Conservation (phyloP, 1,284 basidiomycete genomes). For the Trichosporon inkin region DNA sequence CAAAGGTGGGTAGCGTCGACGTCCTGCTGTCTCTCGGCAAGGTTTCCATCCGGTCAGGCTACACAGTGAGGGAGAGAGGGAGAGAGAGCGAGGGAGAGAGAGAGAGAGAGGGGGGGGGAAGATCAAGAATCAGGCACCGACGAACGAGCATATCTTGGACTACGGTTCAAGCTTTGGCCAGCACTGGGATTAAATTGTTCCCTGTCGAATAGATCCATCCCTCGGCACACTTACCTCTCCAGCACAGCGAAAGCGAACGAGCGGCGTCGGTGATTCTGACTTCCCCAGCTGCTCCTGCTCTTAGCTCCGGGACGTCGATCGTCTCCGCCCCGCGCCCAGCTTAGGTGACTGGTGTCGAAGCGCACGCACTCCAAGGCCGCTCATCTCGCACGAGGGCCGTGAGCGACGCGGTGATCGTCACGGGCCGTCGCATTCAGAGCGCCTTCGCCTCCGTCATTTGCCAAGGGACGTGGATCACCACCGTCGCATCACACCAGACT, state of each 20-base stretch:
- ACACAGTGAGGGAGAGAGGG: too few relatives aligned
- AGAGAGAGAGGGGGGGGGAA: too few relatives aligned
- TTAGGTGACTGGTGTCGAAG: neutral
- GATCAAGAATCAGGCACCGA: slow-evolving; percentile 1
- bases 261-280: neutral
- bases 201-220: slow-evolving; percentile 7
- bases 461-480: too few relatives aligned
- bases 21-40: neutral
- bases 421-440: too few relatives aligned
- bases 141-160: slow-evolving; percentile 2
- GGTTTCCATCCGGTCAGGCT: too few relatives aligned
- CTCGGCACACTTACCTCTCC: slow-evolving; percentile 1
- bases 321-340: neutral
- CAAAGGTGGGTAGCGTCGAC: neutral
- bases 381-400: neutral
- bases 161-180: slow-evolving; percentile 8
- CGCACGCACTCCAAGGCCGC: neutral
- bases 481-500: neutral
- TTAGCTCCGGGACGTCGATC: neutral
- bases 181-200: slow-evolving; percentile 4
- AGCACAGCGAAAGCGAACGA: neutral
- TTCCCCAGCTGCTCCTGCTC: neutral
- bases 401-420: slow-evolving; percentile 3
- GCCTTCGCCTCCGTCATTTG: too few relatives aligned
- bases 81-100: too few relatives aligned